A percentile compares a stretch with the other conserved stretches of the same genome.
Evolutionary conservation across 2,329 filamentous ascomycete species (phyloP).

Genomic region (Hawksworthiomyces lignivorus): DNA sequence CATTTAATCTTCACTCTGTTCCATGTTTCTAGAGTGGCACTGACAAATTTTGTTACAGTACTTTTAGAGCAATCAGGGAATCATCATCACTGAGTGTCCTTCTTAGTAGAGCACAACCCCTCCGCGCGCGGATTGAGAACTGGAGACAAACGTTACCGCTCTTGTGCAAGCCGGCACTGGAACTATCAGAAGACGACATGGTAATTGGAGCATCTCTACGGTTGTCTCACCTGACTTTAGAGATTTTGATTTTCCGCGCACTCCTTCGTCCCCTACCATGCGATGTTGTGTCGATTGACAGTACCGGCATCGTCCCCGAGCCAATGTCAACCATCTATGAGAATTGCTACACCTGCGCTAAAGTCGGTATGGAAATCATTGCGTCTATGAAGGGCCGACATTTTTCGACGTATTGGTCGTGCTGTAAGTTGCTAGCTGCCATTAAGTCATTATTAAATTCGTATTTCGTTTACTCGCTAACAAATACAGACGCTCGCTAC

Average conservation of each 20-base stretch:
- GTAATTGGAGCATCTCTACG: constrained; percentile 16
- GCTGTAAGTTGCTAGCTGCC: constrained; percentile 11
- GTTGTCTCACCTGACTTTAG: constrained; percentile 18
- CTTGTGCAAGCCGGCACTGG: constrained; percentile 15
- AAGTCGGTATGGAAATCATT: constrained; percentile 17
- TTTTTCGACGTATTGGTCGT: constrained; percentile 20
- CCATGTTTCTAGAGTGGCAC: too few species aligned
- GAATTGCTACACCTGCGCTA: constrained; percentile 19
- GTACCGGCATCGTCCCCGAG: constrained; percentile 12
- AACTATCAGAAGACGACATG: constrained; percentile 18
- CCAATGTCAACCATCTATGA: constrained; percentile 20
- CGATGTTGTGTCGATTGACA: constrained; percentile 2
- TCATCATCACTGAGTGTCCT: constrained; percentile 10
- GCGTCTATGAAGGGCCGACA: constrained; percentile 16
- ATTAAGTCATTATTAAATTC: neutral
- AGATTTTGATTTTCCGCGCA: constrained; percentile 20
- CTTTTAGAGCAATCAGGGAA: constrained; percentile 10
- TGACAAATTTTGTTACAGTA: constrained; percentile 4
- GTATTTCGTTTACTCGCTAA: neutral
- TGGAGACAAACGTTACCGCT: constrained; percentile 20
- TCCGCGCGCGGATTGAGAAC: constrained; percentile 18
- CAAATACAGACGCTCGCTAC: constrained; percentile 16
- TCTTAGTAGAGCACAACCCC: constrained; percentile 17
- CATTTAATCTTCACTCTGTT: too few species aligned
- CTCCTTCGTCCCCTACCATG: constrained; percentile 17